Evolutionary conservation across 148 eudicot genomes (phyloP).

Genomic region (Amaranthus palmeri): DNA sequence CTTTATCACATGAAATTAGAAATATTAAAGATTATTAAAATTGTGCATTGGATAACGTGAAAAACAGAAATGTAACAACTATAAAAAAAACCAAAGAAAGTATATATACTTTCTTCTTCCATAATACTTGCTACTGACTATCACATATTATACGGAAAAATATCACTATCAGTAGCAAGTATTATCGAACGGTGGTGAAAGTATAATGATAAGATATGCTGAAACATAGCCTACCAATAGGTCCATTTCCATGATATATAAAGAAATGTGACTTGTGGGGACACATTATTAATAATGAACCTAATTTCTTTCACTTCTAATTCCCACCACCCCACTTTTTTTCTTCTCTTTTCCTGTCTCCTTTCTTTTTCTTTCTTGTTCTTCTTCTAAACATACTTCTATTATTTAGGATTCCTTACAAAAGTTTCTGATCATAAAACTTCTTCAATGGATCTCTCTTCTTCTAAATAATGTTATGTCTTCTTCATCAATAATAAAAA

Average conservation of each 20-base stretch:
- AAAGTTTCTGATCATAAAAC: conserved; percentile 17
- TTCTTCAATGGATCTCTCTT: conserved; percentile 16
- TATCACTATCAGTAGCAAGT: too few species aligned
- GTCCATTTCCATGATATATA: not conserved
- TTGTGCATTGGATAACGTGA: too few species aligned
- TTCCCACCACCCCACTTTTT: not conserved
- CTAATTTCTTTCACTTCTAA: not conserved
- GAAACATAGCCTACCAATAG: not conserved
- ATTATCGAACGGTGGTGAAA: too few species aligned
- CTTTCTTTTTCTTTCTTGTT: not conserved
- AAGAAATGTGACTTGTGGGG: conserved; percentile 12
- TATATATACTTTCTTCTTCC: too few species aligned
- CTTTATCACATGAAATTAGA: too few species aligned
- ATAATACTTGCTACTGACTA: too few species aligned
- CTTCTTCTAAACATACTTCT: not conserved
- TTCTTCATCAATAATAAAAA: not conserved
- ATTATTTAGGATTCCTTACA: conserved; percentile 1
- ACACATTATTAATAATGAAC: conserved; percentile 5
- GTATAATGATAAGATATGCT: conserved; percentile 23
- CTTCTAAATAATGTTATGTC: not conserved
- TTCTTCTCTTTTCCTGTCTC: not conserved
- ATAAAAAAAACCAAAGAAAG: too few species aligned
- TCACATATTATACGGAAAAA: too few species aligned
- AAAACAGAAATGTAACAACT: too few species aligned
- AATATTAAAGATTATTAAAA: too few species aligned